These are phyloP conservation scores for Monocercomonoides exilis DNA, from an alignment of 78 protist genomes.

Conservation along the genomic window DNA sequence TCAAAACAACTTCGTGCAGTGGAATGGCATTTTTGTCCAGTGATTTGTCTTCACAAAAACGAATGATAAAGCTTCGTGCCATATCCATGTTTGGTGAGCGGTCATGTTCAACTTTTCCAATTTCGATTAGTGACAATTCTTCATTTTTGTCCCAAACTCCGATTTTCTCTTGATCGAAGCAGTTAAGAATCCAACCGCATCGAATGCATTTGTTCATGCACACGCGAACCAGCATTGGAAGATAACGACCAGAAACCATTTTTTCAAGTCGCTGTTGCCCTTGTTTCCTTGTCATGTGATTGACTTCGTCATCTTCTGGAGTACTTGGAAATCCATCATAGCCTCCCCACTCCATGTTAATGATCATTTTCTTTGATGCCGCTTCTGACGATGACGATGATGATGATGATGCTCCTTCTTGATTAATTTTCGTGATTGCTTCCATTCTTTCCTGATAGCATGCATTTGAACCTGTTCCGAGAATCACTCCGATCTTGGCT, in stretches of 20 bases:
- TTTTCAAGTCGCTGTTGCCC: neutral
- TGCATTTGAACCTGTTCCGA: constrained; percentile 8
- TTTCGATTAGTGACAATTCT: neutral
- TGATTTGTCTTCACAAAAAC: neutral
- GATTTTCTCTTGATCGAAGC: neutral
- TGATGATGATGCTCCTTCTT: too few relatives aligned
- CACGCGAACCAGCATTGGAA: neutral
- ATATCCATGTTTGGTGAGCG: neutral
- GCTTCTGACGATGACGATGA: too few relatives aligned
- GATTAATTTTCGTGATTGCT: neutral
- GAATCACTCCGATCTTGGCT: neutral
- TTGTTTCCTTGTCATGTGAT: neutral
- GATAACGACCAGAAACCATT: neutral
- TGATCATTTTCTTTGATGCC: neutral
- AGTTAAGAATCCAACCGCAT: neutral
- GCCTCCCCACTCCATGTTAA: neutral
- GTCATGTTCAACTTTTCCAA: neutral
- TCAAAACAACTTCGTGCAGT: neutral
- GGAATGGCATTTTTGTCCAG: neutral
- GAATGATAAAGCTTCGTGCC: neutral
- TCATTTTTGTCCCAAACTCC: neutral
- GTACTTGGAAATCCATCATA: neutral
- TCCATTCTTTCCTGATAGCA: neutral
- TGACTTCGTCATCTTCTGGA: neutral
- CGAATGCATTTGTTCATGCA: neutral